A percentile compares a stretch with the other conserved stretches of the same genome.
These are phyloP conservation scores for Dioszegia hungarica DNA, from an alignment of 768 basidiomycete species.

Conservation along the genomic window DNA sequence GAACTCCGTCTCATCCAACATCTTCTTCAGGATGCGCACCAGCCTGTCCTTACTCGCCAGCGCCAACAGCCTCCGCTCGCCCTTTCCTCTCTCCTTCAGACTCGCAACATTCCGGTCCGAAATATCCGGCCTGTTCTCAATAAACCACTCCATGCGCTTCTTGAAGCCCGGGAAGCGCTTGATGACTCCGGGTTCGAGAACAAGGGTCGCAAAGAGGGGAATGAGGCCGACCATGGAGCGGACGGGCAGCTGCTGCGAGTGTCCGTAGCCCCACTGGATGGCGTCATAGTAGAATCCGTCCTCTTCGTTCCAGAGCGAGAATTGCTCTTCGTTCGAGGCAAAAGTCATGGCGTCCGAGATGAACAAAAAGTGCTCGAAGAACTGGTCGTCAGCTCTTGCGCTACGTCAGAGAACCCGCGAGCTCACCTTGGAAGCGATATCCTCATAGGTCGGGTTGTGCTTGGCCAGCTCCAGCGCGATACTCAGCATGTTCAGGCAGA, in stretches of 20 bases:
- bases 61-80: constrained; percentile 79
- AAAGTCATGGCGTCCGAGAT: constrained; percentile 99
- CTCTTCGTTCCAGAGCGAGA: constrained; percentile 88
- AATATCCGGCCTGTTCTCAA: constrained; percentile 83
- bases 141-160: constrained; percentile 98
- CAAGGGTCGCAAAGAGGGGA: constrained; percentile 89
- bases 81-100: constrained; percentile 83
- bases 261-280: constrained; percentile 73
- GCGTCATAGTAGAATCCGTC: constrained; percentile 99
- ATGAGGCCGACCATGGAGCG: constrained; percentile 96
- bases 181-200: constrained; percentile 80
- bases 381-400: constrained; percentile 11
- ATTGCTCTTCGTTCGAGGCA: constrained; percentile 65
- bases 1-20: constrained; percentile 97
- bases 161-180: constrained; percentile 96
- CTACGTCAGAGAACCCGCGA: constrained; percentile 53
- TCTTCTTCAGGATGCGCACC: constrained; percentile 81
- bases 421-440: constrained; percentile 98
- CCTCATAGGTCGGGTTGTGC: constrained; percentile 95
- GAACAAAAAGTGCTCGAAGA: constrained; percentile 84
- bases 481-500: constrained; percentile 93
- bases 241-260: constrained; percentile 85
- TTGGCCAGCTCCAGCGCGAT: constrained; percentile 97
- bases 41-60: constrained; percentile 88
- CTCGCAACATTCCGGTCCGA: constrained; percentile 92